Base-by-base conservation (phyloP, 2,329 filamentous ascomycete species). In the Grosmannia serpens region DNA sequence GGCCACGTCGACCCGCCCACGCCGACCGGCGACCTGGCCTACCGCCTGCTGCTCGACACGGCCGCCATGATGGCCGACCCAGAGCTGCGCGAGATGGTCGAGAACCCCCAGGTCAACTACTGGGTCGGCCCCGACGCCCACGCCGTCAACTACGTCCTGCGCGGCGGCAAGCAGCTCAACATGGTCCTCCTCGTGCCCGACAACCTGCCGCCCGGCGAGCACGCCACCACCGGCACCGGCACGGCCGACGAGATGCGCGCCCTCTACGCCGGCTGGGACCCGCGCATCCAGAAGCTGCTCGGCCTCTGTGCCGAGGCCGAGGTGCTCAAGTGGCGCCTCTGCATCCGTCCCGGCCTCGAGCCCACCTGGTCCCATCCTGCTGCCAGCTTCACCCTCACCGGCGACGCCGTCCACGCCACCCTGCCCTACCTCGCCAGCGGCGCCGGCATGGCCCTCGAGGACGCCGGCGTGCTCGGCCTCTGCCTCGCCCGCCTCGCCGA, bases 351-450 rank as follows among this genome's bases (percentile, higher is more conserved):
- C 17, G 66, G 67, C 8, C 66, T 70, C 29, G 67, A 78, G 44
- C 63, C 68, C 1, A 64, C 67, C 9, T 79, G 75, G 76, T 68
- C 71, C 0, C 71, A 74, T 61, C 66, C 69, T 0, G 65, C 63
- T 0, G 73, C 72, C n/a, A 72, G 69, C 31, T 72, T 70, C 17
- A 69, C 68, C 27, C 65, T 78, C 35, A 66, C 76, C 3, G 76
- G 75, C 2, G 76, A 78, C 57, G 67, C 71, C 15, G 73, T 71
- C 57, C 75, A 78, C 63, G 74, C 75, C 0, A 77, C 76, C 65
- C 69, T 79, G 5, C 76, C 76, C 0, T 78, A 79, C 60, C 68
- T 78, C 27, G 76, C 76, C 0, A 74, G 76, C 60, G 76, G 76
- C 5, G 75, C 75, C 1, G 73, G 73, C 2, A 73, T 74, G 63